Evolutionary conservation across 2,329 filamentous ascomycete species (phyloP).

Genomic region (Clonostachys byssicola): DNA sequence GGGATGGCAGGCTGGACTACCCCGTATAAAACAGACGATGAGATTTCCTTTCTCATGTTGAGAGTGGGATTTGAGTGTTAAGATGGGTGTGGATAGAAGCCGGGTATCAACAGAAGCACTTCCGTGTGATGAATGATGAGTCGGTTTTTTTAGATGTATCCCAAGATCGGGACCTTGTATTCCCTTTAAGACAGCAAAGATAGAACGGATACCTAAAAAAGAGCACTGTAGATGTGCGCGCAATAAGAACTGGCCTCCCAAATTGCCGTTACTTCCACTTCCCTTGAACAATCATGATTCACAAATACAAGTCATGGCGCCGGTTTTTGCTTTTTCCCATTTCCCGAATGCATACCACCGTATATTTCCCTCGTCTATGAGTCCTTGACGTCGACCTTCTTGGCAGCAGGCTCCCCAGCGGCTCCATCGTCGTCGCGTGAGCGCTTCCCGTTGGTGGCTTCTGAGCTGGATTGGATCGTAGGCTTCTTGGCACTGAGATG

Average conservation of each 20-base stretch:
- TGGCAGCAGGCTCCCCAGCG: slow-evolving; percentile 44
- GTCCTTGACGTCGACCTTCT: slow-evolving; percentile 58
- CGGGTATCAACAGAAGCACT: not conserved
- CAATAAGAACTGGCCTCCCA: too few species aligned
- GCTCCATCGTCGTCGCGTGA: slow-evolving; percentile 45
- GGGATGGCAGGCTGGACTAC: slow-evolving; percentile 48
- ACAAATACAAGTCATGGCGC: not conserved
- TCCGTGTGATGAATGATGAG: not conserved
- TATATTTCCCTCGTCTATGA: not conserved
- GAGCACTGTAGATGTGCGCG: not conserved
- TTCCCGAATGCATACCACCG: not conserved
- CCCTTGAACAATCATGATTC: too few species aligned
- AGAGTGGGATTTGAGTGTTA: not conserved
- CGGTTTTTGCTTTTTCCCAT: not conserved
- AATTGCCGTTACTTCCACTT: too few species aligned
- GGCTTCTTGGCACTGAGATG: slow-evolving; percentile 7
- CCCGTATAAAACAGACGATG: slow-evolving; percentile 9
- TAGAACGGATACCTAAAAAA: not conserved
- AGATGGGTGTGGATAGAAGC: too few species aligned
- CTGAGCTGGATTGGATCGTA: slow-evolving; percentile 35
- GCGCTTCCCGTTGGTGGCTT: slow-evolving; percentile 44
- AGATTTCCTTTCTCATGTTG: not conserved
- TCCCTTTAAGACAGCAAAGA: not conserved
- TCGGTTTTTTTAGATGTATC: not conserved
- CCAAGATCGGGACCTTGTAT: too few species aligned